Evolutionary conservation across 2,329 filamentous ascomycete species (phyloP), one percentile per base, ranked within the genome.

Genomic region (Penicillium expansum): DNA sequence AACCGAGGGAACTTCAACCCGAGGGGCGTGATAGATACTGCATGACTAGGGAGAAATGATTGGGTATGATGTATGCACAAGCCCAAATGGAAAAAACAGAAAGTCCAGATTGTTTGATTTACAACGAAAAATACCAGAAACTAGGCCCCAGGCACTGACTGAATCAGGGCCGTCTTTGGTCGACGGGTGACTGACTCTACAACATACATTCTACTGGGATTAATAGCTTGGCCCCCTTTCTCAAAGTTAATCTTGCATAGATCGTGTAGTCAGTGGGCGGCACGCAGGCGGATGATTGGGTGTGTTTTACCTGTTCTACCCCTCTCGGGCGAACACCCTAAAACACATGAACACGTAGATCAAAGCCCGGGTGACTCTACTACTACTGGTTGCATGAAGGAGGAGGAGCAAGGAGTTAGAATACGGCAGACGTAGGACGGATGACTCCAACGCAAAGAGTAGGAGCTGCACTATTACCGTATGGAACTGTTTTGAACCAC

Each of bases 181-280:
- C 24, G 37, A 42, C 29, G 43, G 33, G 41, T 38, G 32, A 39
- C 20, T 52, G 48, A 43, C 38, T 54, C 24, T 8, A 38, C n/a
- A n/a, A n/a, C n/a, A n/a, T n/a, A n/a, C 18, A 30, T 33, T 20
- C 39, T 3, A 38, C 30, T 43, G 5, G 13, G 48, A 27, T 29
- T 5, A 10, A 38, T 30, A 38, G 33, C 48, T 43, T 51, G 33
- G 43, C 44, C 52, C 49, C 49, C 41, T 22, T 43, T 52, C 32
- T n/a, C 9, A 48, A 59, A 63, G 55, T 50, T 48, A 62, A 64
- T 58, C 63, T 63, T 60, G 63, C 62, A 56, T 62, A 38, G 56
- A 54, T 60, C 57, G 52, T 59, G 39, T 44, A 42, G 18, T 32
- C 6, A 30, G 51, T 52, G 43, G 48, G 43, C 30, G 41, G 16